Conservation (phyloP, 2,329 filamentous ascomycete genomes). For the Trichoderma sp. region DNA sequence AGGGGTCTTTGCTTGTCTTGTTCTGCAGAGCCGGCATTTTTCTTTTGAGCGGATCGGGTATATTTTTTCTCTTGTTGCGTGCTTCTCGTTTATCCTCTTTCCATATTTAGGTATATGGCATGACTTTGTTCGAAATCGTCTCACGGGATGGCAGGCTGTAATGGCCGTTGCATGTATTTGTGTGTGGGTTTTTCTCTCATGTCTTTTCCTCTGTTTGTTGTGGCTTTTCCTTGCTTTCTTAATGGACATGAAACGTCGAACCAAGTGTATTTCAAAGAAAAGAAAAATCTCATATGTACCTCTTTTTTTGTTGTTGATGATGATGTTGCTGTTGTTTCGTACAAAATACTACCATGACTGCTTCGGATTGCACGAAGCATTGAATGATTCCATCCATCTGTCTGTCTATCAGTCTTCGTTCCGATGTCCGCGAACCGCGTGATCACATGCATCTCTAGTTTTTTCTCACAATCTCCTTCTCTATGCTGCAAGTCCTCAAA, state of each 20-base stretch:
- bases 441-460: not conserved
- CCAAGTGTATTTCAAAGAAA: not conserved
- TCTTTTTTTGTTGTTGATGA: not conserved
- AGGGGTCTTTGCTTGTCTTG: not conserved
- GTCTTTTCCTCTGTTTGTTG: not conserved
- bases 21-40: conserved; percentile 13
- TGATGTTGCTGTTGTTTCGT: not conserved
- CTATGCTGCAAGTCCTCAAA: not conserved
- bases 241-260: not conserved
- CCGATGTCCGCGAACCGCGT: not conserved
- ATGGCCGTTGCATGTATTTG: conserved; percentile 5
- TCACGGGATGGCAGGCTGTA: conserved; percentile 6
- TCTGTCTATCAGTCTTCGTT: not conserved
- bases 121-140: not conserved
- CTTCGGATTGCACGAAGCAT: not conserved
- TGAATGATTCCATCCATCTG: not conserved
- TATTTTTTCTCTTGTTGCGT: not conserved
- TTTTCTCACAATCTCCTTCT: not conserved
- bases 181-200: not conserved
- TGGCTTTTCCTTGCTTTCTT: not conserved
- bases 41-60: conserved; percentile 5
- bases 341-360: not conserved
- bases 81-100: not conserved
- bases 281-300: not conserved
- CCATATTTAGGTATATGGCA: not conserved